Evolutionary conservation across 805 yeast genomes (phyloP).

Genomic region (Nakazawaea anatomiae): DNA sequence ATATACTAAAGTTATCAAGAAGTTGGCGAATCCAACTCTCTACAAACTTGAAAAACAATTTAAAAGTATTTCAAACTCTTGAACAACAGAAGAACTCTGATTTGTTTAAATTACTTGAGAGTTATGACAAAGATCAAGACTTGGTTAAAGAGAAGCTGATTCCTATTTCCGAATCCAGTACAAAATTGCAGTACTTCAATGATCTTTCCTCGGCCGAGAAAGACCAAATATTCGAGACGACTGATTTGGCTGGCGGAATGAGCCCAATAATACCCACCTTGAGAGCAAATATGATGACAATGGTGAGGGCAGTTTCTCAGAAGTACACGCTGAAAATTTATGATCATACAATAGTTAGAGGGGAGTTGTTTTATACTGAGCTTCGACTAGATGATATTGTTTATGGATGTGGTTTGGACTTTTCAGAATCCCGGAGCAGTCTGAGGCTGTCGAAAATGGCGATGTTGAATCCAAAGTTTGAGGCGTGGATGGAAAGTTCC

Average conservation of each 20-base stretch:
- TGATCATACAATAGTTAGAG: slow-evolving; percentile 4
- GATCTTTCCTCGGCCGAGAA: background rate
- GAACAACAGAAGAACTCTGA: background rate
- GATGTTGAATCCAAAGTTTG: slow-evolving; percentile 1
- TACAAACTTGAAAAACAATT: background rate
- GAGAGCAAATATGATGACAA: background rate
- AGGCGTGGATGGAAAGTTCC: background rate
- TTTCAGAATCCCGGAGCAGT: background rate
- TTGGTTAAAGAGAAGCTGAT: too few relatives aligned
- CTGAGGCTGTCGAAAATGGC: slow-evolving; percentile 5
- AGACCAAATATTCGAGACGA: slow-evolving; percentile 1
- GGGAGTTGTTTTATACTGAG: slow-evolving; percentile 6
- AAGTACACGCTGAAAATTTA: background rate
- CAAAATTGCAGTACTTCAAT: background rate
- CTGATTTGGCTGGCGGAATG: background rate
- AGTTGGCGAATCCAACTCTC: background rate
- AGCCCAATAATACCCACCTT: background rate
- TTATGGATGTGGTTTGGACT: slow-evolving; percentile 10
- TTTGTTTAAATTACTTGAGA: background rate
- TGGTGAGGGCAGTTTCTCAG: background rate
- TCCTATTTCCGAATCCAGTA: too few relatives aligned
- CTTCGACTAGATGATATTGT: background rate
- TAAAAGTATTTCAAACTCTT: background rate
- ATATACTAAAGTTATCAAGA: background rate
- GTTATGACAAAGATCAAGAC: background rate